phyloP scores from a whole-genome alignment of 163 green algal genomes.

The Scenedesmus sp. region DNA sequence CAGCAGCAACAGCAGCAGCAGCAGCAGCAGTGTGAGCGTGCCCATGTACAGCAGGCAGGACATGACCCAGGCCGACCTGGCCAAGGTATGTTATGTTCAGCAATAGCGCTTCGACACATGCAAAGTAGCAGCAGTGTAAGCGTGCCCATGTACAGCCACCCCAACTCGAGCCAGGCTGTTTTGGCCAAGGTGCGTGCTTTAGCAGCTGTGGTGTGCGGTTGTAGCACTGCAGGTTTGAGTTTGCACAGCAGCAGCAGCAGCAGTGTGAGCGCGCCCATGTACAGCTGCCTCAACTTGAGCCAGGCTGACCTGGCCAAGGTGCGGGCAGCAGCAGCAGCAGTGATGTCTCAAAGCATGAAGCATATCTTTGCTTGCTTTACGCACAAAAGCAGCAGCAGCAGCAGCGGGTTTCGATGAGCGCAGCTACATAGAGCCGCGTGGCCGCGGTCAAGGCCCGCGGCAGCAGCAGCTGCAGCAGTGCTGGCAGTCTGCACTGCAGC shows the following conservation, averaged over 20 bases:
- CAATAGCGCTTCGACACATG: too few relatives aligned
- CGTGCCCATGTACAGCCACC: constrained; percentile 74
- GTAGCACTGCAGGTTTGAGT: neutral
- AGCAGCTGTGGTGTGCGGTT: neutral
- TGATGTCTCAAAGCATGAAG: too few relatives aligned
- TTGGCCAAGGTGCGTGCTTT: constrained; percentile 28
- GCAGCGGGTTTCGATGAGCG: too few relatives aligned
- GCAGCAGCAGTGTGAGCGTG: neutral
- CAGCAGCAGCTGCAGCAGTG: too few relatives aligned
- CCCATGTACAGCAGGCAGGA: neutral
- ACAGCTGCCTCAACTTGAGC: neutral
- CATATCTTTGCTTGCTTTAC: too few relatives aligned
- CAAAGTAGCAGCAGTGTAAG: constrained; percentile 43
- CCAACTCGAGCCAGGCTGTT: constrained; percentile 57
- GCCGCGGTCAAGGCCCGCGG: too few relatives aligned
- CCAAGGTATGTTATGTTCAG: neutral
- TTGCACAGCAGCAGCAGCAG: neutral
- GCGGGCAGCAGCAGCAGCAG: neutral
- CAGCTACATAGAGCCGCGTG: too few relatives aligned
- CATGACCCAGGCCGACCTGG: neutral
- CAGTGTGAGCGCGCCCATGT: neutral
- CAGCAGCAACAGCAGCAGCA: neutral
- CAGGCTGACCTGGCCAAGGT: neutral
- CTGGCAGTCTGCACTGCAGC: too few relatives aligned
- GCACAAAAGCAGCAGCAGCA: too few relatives aligned